These are phyloP conservation scores for Sclerotinia subarctica DNA, from an alignment of 2,329 filamentous ascomycete genomes.

Conservation along the genomic window DNA sequence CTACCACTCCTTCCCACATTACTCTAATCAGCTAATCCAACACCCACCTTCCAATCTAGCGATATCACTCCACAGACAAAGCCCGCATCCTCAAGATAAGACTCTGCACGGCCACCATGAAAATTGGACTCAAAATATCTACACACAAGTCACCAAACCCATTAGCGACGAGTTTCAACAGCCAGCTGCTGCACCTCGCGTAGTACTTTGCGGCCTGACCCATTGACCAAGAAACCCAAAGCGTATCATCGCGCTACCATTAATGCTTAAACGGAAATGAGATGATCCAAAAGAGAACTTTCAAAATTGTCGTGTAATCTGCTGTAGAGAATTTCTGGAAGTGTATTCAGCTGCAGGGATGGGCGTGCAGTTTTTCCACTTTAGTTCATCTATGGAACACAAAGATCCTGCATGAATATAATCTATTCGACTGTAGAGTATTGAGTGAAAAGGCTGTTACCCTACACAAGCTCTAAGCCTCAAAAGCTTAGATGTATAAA, in stretches of 20 bases:
- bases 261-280: constrained; percentile 46
- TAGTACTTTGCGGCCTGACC: constrained; percentile 42
- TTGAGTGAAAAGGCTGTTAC: too few species aligned
- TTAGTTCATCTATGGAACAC: constrained; percentile 39
- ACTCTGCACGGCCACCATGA: constrained; percentile 46
- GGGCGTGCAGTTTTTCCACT: constrained; percentile 49
- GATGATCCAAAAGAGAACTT: constrained; percentile 41
- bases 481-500: too few species aligned
- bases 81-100: constrained; percentile 47
- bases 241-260: constrained; percentile 46
- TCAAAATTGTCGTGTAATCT: constrained; percentile 43
- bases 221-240: constrained; percentile 45
- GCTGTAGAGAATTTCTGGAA: constrained; percentile 22
- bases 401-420: too few species aligned
- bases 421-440: too few species aligned
- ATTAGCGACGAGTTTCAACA: constrained; percentile 47
- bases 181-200: constrained; percentile 46
- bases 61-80: constrained; percentile 43
- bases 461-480: too few species aligned
- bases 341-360: constrained; percentile 41
- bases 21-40: constrained; percentile 46
- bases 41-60: constrained; percentile 43
- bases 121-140: constrained; percentile 43
- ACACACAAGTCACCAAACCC: constrained; percentile 40
- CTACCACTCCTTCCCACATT: constrained; percentile 40